Evolutionary conservation across 345 rosid genomes (phyloP), one percentile per base, ranked within the genome.

Genomic region (Xanthoceras sorbifolium): DNA sequence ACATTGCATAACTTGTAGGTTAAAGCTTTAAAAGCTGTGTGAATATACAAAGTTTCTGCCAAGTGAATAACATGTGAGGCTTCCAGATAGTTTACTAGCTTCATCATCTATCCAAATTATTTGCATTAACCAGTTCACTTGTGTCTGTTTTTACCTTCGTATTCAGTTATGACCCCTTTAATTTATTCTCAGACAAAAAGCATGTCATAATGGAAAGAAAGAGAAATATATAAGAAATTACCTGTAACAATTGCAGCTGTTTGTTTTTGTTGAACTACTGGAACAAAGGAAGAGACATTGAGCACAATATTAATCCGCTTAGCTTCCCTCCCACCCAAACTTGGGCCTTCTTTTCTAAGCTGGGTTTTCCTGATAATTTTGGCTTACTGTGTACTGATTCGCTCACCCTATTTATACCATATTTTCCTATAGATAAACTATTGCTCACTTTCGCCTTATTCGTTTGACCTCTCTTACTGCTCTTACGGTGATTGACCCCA

Each of bases 211-310:
- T 31, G 63, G 61, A 15, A 54, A 42, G 12, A 42, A 42, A 42
- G 46, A 9, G 8, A 42, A 42, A 42, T 2, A 60, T 71, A 22
- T 44, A 31, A 29, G 36, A 2, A 32, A 32, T 68, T 82, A 90
- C 97, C 99, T 78, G 94, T 83, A 69, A 83, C 74, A 50, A 88
- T 77, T 62, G 85, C 88, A 76, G 89, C 85, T 70, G 85, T 89
- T 84, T 82, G 90, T 81, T 91, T 94, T 83, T 89, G 94, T 79
- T 90, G 97, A 84, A 92, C 91, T 71, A 94, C 85, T 15, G 98
- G 95, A 74, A 97, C 55, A 72, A 97, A 92, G 6, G 99, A 94
- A 85, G 88, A 76, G 44, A 92, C 63, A 78, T 92, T 88, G 61
- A 92, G 89, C 46, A 92, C 97, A 34, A 97, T 89, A 75, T 94